Percentiles rank a stretch among this genome's conserved stretches.
phyloP scores from a whole-genome alignment of 345 rosid genomes.

The Camelina laxa region DNA sequence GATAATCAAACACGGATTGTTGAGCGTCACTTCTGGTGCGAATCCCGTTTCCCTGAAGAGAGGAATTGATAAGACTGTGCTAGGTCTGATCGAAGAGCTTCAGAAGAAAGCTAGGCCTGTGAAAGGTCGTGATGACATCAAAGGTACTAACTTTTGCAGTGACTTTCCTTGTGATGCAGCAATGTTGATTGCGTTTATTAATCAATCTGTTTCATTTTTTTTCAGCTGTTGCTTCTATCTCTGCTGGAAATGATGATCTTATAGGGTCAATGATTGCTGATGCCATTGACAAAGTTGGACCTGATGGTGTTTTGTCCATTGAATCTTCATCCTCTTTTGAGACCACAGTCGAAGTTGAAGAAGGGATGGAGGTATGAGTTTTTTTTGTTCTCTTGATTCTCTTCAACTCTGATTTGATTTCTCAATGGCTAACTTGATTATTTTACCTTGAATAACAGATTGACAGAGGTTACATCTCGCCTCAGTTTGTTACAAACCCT shows the following conservation, averaged over 20 bases:
- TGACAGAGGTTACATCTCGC: constrained; percentile 95
- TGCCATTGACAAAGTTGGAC: constrained; percentile 99
- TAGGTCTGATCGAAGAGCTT: constrained; percentile 73
- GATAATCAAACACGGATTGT: constrained; percentile 81
- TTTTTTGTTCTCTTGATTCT: neutral
- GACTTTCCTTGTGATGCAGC: constrained; percentile 9
- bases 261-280: constrained; percentile 95
- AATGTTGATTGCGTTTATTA: neutral
- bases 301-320: constrained; percentile 97
- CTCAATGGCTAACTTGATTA: neutral
- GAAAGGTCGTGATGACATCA: constrained; percentile 85
- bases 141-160: constrained; percentile 48
- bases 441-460: constrained; percentile 53
- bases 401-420: neutral
- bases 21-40: constrained; percentile 96
- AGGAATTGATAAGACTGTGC: constrained; percentile 92
- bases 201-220: neutral
- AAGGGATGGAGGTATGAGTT: constrained; percentile 88
- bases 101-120: constrained; percentile 88
- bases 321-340: constrained; percentile 98
- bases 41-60: constrained; percentile 88
- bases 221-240: constrained; percentile 87
- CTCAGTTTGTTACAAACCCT: constrained; percentile 91
- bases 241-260: constrained; percentile 97
- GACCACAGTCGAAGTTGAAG: constrained; percentile 96